Percentiles rank a stretch among this genome's conserved stretches.
Conservation (phyloP, 345 rosid genomes). For the Acer yangbiense region DNA sequence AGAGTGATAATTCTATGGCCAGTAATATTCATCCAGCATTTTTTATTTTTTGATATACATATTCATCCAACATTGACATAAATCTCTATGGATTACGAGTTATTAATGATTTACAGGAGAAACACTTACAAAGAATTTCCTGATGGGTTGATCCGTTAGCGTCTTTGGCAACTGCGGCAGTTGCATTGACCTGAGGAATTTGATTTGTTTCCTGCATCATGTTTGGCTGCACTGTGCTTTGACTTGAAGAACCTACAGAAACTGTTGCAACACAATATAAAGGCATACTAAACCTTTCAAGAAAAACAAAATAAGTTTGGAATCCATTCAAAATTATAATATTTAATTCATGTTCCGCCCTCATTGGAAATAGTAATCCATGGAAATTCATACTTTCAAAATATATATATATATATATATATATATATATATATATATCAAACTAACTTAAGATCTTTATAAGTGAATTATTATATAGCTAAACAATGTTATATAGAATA, state of each 20-base stretch:
- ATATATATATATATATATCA: not conserved
- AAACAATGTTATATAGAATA: not conserved
- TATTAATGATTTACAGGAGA: not conserved
- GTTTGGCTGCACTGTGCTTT: slow-evolving; percentile 1
- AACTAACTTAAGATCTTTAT: not conserved
- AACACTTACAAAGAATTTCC: too few species aligned
- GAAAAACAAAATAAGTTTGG: slow-evolving; percentile 4
- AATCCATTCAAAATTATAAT: slow-evolving; percentile 1
- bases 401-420: too few species aligned
- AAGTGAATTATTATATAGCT: not conserved
- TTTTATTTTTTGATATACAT: too few species aligned
- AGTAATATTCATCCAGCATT: not conserved
- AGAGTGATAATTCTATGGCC: not conserved
- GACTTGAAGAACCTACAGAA: slow-evolving; percentile 24
- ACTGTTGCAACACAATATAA: not conserved
- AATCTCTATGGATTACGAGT: not conserved
- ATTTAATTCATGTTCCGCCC: not conserved
- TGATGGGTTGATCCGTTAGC: too few species aligned
- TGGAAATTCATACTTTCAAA: not conserved
- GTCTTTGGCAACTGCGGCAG: too few species aligned
- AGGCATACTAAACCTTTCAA: not conserved
- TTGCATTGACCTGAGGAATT: too few species aligned
- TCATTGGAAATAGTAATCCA: not conserved
- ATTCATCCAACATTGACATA: not conserved
- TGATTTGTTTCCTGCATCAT: not conserved